Percentiles rank a stretch among this genome's conserved stretches.
Evolutionary conservation across 139 green algal species (phyloP).

Genomic region (Coelastrella sp.): DNA sequence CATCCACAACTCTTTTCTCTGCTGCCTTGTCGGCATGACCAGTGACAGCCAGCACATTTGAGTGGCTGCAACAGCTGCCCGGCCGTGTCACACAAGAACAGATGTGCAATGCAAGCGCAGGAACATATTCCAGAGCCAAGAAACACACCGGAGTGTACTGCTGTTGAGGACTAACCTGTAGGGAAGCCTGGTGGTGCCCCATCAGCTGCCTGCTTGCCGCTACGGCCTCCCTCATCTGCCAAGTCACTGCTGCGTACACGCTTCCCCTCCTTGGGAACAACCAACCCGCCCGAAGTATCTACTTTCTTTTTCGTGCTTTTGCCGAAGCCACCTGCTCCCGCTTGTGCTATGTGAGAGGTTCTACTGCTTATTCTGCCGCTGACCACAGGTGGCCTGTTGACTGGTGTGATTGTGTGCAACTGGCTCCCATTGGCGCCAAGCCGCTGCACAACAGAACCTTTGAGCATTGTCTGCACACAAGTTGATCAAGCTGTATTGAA

Average conservation of each 20-base stretch:
- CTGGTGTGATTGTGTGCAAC: not conserved
- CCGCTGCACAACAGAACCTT: not conserved
- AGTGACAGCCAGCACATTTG: too few relatives aligned
- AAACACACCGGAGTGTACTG: too few relatives aligned
- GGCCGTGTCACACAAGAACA: too few relatives aligned
- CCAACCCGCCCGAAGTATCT: constrained; percentile 12
- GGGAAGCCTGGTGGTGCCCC: constrained; percentile 39
- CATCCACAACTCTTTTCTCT: too few relatives aligned
- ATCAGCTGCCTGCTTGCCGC: constrained; percentile 29
- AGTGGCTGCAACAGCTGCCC: too few relatives aligned
- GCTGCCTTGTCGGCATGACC: too few relatives aligned
- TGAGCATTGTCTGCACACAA: too few relatives aligned
- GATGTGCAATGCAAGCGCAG: too few relatives aligned
- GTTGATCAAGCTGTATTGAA: too few relatives aligned
- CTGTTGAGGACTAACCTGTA: not conserved
- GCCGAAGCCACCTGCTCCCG: constrained; percentile 22
- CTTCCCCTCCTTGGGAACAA: constrained; percentile 30
- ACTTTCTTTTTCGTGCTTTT: constrained; percentile 45
- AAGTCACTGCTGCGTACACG: not conserved
- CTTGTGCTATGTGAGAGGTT: not conserved
- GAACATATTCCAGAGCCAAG: too few relatives aligned
- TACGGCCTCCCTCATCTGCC: not conserved
- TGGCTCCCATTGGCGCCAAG: not conserved
- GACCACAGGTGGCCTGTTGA: not conserved
- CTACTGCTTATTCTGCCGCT: not conserved